Percentiles rank a stretch among this genome's conserved stretches.
These are phyloP conservation scores for Phytophthora quininea DNA, from an alignment of 352 stramenopile species.

Conservation along the genomic window DNA sequence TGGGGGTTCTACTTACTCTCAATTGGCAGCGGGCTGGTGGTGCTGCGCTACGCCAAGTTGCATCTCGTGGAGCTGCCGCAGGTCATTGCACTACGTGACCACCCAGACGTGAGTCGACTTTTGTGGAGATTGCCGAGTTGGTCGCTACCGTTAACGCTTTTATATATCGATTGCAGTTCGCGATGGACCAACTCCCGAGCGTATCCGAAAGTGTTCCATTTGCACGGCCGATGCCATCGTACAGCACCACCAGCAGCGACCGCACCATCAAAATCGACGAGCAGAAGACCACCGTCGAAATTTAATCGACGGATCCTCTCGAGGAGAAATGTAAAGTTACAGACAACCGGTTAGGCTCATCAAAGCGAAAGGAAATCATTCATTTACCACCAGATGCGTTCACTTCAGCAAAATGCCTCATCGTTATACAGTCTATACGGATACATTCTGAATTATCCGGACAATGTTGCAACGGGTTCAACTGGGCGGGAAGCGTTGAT, in stretches of 20 bases:
- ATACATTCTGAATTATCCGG: neutral
- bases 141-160: neutral
- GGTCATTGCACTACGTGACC: slow-evolving; percentile 64
- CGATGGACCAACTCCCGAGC: slow-evolving; percentile 36
- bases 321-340: no score
- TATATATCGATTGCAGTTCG: slow-evolving; percentile 46
- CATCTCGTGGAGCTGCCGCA: slow-evolving; percentile 76
- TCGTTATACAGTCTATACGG: neutral
- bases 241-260: slow-evolving; percentile 31
- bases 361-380: no score
- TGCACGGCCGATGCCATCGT: slow-evolving; percentile 53
- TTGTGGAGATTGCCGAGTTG: neutral
- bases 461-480: neutral
- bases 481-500: neutral
- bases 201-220: slow-evolving; percentile 64
- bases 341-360: no score
- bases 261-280: slow-evolving; percentile 24
- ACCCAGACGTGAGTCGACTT: slow-evolving; percentile 56
- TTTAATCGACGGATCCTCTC: slow-evolving; percentile 4
- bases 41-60: slow-evolving; percentile 76
- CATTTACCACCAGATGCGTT: no score
- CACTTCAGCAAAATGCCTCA: neutral
- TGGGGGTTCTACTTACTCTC: slow-evolving; percentile 67
- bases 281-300: slow-evolving; percentile 18
- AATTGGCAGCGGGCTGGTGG: slow-evolving; percentile 63